Evolutionary conservation across 768 basidiomycete species (phyloP), one percentile per base, ranked within the genome.

Genomic region (Trametes coccinea): DNA sequence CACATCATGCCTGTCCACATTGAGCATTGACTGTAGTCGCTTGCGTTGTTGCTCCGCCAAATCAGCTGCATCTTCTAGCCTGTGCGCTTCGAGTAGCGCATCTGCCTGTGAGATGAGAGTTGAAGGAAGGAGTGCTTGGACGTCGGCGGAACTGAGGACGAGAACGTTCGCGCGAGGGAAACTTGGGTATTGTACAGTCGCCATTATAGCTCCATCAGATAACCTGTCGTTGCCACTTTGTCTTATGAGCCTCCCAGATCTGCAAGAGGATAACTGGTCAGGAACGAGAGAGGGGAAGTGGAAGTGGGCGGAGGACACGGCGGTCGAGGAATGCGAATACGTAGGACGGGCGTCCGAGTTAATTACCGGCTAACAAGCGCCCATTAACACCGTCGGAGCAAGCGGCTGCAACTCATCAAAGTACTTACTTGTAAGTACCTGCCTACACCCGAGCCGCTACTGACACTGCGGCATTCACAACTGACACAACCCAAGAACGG

Each of bases 21-120:
- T 76, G n/a, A 80, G 68, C 67, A 78, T 81, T 39, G 76, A 76
- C 64, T 85, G 82, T 7, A 86, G 72, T 68, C 81, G 85, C 71
- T 79, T 83, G 48, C 82, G 78, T 61, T 84, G 80, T 69, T 83
- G 78, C 67, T 88, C 87, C 2, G 83, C 82, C 30, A 93, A 71
- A 44, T 79, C 79, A 37, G 81, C 79, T 2, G 84, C 88, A 71
- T 92, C 88, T 56, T 85, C 79, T 6, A 91, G 78, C 62, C 80
- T 77, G 66, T 87, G 87, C 60, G 77, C 80, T 45, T 86, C 82
- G 16, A 93, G 78, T 37, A 92, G 73, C 0, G 85, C 80, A 65
- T 91, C 89, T 22, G 84, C 82, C 71, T 90, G 91, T 1, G 88
- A 85, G 53, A 87, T 84, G 46, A 89, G 77, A 0, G 90, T 89